phyloP scores from a whole-genome alignment of 1,139 yeast species.

The Zygosaccharomyces pseudobailii region DNA sequence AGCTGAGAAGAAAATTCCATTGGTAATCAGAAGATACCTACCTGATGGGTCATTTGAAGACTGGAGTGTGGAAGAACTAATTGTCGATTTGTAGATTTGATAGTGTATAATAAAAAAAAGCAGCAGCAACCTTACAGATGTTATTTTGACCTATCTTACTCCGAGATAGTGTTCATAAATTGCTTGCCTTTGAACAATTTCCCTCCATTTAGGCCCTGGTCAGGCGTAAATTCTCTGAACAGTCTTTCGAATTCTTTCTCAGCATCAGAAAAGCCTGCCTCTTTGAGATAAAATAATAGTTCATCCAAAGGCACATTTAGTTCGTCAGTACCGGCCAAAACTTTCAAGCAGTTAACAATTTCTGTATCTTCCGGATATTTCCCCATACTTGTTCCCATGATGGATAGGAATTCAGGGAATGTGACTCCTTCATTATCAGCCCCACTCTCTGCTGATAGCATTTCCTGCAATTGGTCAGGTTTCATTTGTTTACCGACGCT shows the following conservation, averaged over 20 bases:
- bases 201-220: constrained; percentile 53
- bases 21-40: constrained; percentile 89
- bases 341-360: constrained; percentile 57
- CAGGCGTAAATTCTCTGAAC: constrained; percentile 53
- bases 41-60: constrained; percentile 98
- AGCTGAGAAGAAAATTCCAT: constrained; percentile 89
- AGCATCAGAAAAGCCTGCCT: constrained; percentile 45
- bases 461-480: constrained; percentile 41
- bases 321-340: constrained; percentile 46
- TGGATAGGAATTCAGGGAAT: constrained; percentile 65
- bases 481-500: constrained; percentile 44
- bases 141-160: constrained; percentile 10
- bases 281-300: constrained; percentile 49
- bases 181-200: constrained; percentile 50
- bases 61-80: constrained; percentile 98
- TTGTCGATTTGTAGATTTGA: constrained; percentile 61
- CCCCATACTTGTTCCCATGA: constrained; percentile 58
- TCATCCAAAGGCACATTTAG: constrained; percentile 43
- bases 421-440: constrained; percentile 42
- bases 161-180: constrained; percentile 52
- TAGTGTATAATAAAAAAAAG: constrained; percentile 3
- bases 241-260: constrained; percentile 48
- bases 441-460: constrained; percentile 38
- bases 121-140: not conserved
- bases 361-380: constrained; percentile 59